Conservation (phyloP, 2,329 filamentous ascomycete species). For the Fusarium acutatum region DNA sequence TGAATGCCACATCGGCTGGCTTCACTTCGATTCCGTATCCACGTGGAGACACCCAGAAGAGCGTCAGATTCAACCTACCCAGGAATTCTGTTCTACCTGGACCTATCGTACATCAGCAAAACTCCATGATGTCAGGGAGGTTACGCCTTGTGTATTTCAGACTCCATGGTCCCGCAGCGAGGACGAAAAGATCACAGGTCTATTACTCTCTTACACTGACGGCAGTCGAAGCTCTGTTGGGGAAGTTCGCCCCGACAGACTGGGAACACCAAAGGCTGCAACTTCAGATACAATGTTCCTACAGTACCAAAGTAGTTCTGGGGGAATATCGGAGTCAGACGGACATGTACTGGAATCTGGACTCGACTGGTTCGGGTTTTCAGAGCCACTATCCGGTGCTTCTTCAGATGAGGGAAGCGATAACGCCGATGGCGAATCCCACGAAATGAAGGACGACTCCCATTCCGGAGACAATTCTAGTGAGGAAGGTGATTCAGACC, state of each 20-base stretch:
- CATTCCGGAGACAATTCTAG: too few relatives aligned
- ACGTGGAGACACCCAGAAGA: not conserved
- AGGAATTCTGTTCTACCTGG: too few relatives aligned
- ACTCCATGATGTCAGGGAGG: not conserved
- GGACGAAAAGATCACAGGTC: not conserved
- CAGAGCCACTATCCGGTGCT: not conserved
- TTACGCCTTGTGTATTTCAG: not conserved
- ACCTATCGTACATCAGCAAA: not conserved
- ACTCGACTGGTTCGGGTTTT: not conserved
- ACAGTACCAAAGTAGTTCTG: too few relatives aligned
- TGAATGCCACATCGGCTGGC: too few relatives aligned
- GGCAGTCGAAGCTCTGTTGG: not conserved
- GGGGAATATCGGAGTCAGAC: too few relatives aligned
- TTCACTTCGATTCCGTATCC: not conserved
- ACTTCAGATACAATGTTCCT: not conserved
- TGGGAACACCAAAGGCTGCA: not conserved
- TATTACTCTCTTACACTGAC: not conserved
- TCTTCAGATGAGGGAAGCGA: not conserved
- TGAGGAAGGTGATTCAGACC: too few relatives aligned
- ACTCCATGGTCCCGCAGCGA: too few relatives aligned
- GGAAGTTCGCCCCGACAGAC: not conserved
- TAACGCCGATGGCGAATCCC: not conserved
- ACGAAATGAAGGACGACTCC: too few relatives aligned
- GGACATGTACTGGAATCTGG: too few relatives aligned
- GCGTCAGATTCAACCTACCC: accelerated